These are phyloP conservation scores for Erythrobasidium hasegawianum DNA, from an alignment of 1,284 basidiomycete genomes.

Conservation along the genomic window DNA sequence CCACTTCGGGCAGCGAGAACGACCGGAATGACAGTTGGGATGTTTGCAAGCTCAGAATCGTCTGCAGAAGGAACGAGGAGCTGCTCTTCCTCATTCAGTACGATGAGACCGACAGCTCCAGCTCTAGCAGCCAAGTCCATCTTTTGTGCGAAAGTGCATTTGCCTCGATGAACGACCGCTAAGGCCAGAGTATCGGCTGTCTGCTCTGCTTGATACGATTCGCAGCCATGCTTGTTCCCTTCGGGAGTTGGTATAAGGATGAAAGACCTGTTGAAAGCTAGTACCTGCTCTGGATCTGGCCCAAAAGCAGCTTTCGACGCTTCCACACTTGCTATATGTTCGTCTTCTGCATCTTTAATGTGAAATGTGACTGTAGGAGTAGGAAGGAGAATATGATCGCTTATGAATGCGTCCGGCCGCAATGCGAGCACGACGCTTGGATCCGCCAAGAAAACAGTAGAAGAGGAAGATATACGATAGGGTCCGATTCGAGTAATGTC, in stretches of 20 bases:
- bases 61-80: constrained; percentile 39
- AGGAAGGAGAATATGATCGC: not conserved
- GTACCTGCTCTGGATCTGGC: not conserved
- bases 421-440: constrained; percentile 36
- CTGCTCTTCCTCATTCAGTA: constrained; percentile 35
- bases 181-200: constrained; percentile 8
- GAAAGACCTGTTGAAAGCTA: constrained; percentile 5
- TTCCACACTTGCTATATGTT: not conserved
- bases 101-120: constrained; percentile 40
- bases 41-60: not conserved
- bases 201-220: not conserved
- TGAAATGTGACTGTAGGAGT: not conserved
- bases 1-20: constrained; percentile 12
- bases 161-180: constrained; percentile 39
- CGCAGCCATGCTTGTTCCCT: constrained; percentile 8
- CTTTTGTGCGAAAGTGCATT: constrained; percentile 43
- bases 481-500: constrained; percentile 38
- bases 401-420: constrained; percentile 4
- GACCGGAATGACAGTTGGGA: constrained; percentile 6
- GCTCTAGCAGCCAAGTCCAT: constrained; percentile 37
- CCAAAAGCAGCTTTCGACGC: constrained; percentile 29
- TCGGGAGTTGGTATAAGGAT: not conserved
- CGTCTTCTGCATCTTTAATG: not conserved
- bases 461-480: constrained; percentile 34
- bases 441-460: constrained; percentile 39